These are phyloP conservation scores for Yarrowia galli DNA, from an alignment of 1,139 yeast species.

Conservation along the genomic window DNA sequence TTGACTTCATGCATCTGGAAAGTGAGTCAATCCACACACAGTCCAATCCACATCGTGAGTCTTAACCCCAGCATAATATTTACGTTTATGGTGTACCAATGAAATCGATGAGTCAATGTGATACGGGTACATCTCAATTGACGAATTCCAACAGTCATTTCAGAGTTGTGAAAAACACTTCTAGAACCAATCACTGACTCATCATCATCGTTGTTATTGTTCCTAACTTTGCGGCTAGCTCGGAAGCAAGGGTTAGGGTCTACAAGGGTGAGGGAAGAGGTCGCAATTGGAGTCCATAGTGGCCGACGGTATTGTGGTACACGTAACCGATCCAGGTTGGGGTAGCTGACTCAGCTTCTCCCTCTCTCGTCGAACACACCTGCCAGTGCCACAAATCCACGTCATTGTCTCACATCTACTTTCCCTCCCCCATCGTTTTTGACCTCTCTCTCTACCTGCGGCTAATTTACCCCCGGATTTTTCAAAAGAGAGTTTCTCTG, in stretches of 20 bases:
- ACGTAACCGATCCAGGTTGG: no score
- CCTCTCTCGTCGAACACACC: no score
- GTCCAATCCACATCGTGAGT: not conserved
- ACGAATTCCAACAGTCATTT: not conserved
- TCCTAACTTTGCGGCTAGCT: conserved; percentile 8
- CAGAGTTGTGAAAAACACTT: no score
- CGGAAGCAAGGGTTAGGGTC: conserved; percentile 22
- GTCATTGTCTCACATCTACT: no score
- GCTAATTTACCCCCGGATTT: conserved; percentile 13
- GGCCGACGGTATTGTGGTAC: no score
- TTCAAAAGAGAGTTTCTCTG: conserved; percentile 10
- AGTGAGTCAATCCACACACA: conserved; percentile 13
- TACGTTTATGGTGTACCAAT: no score
- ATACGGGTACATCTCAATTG: not conserved
- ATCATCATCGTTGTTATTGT: not conserved
- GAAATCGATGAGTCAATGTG: no score
- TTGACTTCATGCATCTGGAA: not conserved
- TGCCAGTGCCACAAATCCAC: no score
- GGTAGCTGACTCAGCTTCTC: no score
- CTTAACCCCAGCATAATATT: not conserved
- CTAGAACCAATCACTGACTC: not conserved
- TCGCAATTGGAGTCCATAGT: no score
- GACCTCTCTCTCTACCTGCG: not conserved
- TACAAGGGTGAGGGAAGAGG: not conserved
- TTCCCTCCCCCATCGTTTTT: no score